phyloP scores from a whole-genome alignment of 2,329 filamentous ascomycete species.

The Clonostachys byssicola region DNA sequence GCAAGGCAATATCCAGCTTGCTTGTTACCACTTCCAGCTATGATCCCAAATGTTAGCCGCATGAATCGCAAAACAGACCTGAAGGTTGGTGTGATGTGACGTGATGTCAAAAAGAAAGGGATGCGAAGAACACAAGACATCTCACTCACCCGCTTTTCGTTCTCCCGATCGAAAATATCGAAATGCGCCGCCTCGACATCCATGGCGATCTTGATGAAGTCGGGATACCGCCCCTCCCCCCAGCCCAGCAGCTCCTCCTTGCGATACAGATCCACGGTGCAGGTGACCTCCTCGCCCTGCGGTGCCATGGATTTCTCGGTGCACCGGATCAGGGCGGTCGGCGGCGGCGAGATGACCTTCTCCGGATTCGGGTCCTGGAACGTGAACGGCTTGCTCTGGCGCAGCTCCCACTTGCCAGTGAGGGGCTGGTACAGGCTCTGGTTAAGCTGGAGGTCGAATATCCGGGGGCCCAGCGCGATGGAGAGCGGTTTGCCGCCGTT shows the following conservation, averaged over 20 bases:
- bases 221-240: slow-evolving; percentile 12
- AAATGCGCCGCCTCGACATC: slow-evolving; percentile 19
- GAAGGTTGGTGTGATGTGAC: no score
- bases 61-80: no score
- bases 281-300: slow-evolving; percentile 4
- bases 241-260: slow-evolving; percentile 17
- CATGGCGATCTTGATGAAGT: slow-evolving; percentile 18
- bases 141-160: background rate
- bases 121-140: no score
- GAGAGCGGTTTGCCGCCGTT: slow-evolving; percentile 9
- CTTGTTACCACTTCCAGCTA: no score
- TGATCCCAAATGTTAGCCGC: no score
- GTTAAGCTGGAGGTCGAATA: slow-evolving; percentile 1
- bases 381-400: slow-evolving; percentile 3
- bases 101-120: no score
- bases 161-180: slow-evolving; percentile 13
- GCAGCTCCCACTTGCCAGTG: slow-evolving; percentile 8
- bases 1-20: no score
- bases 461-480: background rate
- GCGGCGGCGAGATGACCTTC: slow-evolving; percentile 9
- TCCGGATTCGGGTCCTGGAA: slow-evolving; percentile 1
- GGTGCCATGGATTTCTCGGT: slow-evolving; percentile 4
- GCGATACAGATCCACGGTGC: slow-evolving; percentile 16
- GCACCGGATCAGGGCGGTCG: slow-evolving; percentile 14
- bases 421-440: slow-evolving; percentile 13